A percentile compares a stretch with the other conserved stretches of the same genome.
Conservation (phyloP, 495 filamentous ascomycete species). For the Penicillium turbatum region DNA sequence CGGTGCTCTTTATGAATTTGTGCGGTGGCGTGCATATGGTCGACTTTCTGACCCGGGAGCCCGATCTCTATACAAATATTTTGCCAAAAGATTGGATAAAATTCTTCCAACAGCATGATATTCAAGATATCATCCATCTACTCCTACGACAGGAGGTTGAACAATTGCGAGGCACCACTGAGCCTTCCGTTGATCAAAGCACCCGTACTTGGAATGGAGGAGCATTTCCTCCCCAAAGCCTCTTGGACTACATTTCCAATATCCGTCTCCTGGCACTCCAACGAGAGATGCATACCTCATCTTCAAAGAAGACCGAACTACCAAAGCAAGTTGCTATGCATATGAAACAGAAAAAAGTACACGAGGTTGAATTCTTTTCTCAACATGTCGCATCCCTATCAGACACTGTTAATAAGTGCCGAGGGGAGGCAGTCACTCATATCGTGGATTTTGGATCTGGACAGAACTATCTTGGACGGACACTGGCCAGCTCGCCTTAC, state of each 20-base stretch:
- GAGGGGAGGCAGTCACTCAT: conserved; percentile 63
- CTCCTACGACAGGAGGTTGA: conserved; percentile 69
- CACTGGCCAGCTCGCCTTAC: conserved; percentile 78
- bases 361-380: conserved; percentile 72
- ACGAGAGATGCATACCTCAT: conserved; percentile 49
- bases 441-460: conserved; percentile 94
- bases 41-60: conserved; percentile 88
- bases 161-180: conserved; percentile 11
- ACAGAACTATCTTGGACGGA: conserved; percentile 90
- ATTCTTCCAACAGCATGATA: conserved; percentile 65
- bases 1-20: conserved; percentile 75
- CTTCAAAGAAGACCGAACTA: conserved; percentile 40
- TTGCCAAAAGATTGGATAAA: conserved; percentile 75
- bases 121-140: conserved; percentile 72
- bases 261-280: conserved; percentile 66
- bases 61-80: conserved; percentile 67
- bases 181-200: conserved; percentile 3
- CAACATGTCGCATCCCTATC: conserved; percentile 52
- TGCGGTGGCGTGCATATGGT: conserved; percentile 93
- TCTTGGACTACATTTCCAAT: conserved; percentile 71
- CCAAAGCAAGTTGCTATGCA: conserved; percentile 72
- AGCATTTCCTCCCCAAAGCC: conserved; percentile 57
- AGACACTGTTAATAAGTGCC: conserved; percentile 52
- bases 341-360: conserved; percentile 94
- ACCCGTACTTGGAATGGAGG: conserved; percentile 44